Base-by-base conservation (phyloP, 352 stramenopile species). In the Globisporangium cederbergense region DNA sequence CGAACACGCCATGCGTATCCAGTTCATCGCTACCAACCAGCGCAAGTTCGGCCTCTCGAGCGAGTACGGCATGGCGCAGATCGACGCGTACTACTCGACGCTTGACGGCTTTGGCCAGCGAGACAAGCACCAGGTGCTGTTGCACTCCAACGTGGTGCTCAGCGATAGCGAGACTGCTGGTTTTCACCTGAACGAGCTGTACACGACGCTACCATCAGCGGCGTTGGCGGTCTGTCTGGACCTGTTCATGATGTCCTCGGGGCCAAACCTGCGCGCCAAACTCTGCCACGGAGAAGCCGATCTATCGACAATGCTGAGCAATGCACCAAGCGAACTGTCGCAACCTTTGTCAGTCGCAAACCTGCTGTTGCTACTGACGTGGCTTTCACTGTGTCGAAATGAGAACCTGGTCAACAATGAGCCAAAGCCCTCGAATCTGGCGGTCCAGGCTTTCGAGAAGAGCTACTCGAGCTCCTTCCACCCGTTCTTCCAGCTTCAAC, bases 1-100 rank as follows among this genome's bases (percentile, higher is more conserved):
- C 1, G 82, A 93, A 53, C 79, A 93, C 49, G 71, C 78, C 1
- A 42, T 90, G 20, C 80, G 82, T 2, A 38, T 88, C 60, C 58
- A 83, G 62, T 93, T 93, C 68, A 65, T 91, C 32, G 58, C 53
- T 1, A 30, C 30, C 4, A 92, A 92, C 60, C 51, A 73, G 4
- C 34, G n/a, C 11, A 58, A 22, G 20, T 81, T 65, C 13, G 59
- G 30, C 13, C 64, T 77, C 40, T 79, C 67, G 7, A 72, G 66
- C 46, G 70, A 73, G 34, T 89, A 86, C 45, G 63, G 59, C 20
- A 55, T 68, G 0, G 84, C 84, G 10, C 84, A 93, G 58, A 77
- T 86, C 47, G 75, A 88, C 32, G 70, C 79, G 18, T 93, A 93
- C 62, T 93, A 91, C 63, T 93, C 84, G 14, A 93, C 84, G 16